These are phyloP conservation scores for Purpureocillium lavendulum DNA, from an alignment of 2,329 filamentous ascomycete genomes.

Conservation along the genomic window DNA sequence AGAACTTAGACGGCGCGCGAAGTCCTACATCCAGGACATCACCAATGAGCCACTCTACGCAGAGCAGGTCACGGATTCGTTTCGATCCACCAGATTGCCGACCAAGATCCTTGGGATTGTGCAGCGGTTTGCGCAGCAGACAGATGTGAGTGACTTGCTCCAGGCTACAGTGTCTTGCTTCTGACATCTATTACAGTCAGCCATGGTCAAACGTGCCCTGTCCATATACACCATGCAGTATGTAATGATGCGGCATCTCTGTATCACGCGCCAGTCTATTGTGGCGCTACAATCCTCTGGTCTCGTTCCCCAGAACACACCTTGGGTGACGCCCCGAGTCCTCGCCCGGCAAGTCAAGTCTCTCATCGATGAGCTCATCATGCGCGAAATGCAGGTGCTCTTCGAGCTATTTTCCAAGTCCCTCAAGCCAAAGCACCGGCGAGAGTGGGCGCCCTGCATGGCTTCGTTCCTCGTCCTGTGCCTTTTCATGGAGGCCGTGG, in stretches of 20 bases:
- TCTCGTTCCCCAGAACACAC: constrained; percentile 33
- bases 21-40: constrained; percentile 41
- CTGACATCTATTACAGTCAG: constrained; percentile 19
- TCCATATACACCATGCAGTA: constrained; percentile 50
- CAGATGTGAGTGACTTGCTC: constrained; percentile 26
- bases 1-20: constrained; percentile 35
- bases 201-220: constrained; percentile 44
- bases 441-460: constrained; percentile 48
- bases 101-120: constrained; percentile 36
- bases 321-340: constrained; percentile 42
- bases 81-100: constrained; percentile 36
- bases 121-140: constrained; percentile 36
- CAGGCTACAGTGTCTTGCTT: no score
- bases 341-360: constrained; percentile 49
- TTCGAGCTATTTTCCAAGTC: constrained; percentile 45
- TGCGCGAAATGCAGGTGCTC: constrained; percentile 40
- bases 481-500: constrained; percentile 50
- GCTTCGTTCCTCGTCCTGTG: constrained; percentile 49
- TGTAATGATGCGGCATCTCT: constrained; percentile 46
- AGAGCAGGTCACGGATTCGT: constrained; percentile 39
- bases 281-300: constrained; percentile 30
- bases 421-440: constrained; percentile 44
- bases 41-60: constrained; percentile 38
- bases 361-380: constrained; percentile 46
- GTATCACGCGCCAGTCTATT: constrained; percentile 37